These are phyloP conservation scores for Linnemannia zychae DNA, from an alignment of 192 early-diverging fungal genomes.

Conservation along the genomic window DNA sequence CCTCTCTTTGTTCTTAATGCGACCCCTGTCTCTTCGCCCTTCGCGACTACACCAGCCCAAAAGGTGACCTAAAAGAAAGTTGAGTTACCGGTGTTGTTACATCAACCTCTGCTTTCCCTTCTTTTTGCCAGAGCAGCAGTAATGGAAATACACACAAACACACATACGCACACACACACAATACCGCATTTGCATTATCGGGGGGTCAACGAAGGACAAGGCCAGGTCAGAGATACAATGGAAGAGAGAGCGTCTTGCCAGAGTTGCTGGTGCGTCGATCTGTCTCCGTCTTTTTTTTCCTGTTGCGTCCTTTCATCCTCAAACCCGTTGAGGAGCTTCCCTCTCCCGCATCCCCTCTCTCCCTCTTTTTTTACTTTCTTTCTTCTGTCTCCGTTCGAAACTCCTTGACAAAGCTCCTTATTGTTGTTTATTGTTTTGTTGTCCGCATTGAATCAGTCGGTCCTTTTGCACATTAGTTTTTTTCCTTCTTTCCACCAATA, in stretches of 20 bases:
- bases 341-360: background rate
- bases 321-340: background rate
- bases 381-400: conserved; percentile 4
- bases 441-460: too few species aligned
- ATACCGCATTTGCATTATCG: background rate
- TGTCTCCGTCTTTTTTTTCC: conserved; percentile 3
- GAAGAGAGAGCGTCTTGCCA: background rate
- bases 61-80: background rate
- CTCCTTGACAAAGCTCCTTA: background rate
- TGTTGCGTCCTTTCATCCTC: background rate
- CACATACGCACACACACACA: too few species aligned
- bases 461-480: background rate
- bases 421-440: background rate
- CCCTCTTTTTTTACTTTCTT: background rate
- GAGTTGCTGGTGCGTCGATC: background rate
- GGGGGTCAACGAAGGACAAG: background rate
- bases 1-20: background rate
- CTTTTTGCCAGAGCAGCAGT: background rate
- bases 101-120: background rate
- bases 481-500: background rate
- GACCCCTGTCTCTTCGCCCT: background rate
- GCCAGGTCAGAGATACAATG: background rate
- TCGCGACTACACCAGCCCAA: background rate
- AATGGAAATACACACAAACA: background rate
- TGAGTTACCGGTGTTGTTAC: background rate